Evolutionary conservation across 768 basidiomycete genomes (phyloP), one percentile per base, ranked within the genome.

Genomic region (Rhizopogon vinicolor): DNA sequence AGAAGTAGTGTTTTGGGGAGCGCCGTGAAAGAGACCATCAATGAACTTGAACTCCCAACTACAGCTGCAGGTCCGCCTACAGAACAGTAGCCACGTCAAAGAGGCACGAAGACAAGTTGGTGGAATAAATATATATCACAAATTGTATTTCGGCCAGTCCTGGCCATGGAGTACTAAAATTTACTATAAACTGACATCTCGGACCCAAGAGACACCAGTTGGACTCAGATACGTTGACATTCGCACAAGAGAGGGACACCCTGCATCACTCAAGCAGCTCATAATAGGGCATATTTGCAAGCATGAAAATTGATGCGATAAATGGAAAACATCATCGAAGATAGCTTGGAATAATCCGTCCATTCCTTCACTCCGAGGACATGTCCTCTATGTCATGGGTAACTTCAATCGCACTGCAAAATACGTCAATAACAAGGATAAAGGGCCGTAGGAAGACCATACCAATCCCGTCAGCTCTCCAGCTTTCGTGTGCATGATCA

Each of bases 401-500:
- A 53, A 55, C 58, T 56, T 70, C 29, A 68, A 31, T 16, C 22
- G 50, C 68, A 69, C 68, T 69, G 33, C 5, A n/a, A 31, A 42
- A 28, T n/a, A 19, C 8, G 22, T 14, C 6, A 53, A 42, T 40
- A 14, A 7, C 22, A 53, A 3, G 22, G 7, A 14, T 28, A 28
- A 19, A 22, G 10, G 2, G 29, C 33, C 22, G 22, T 22, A 5
- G 7, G 31, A 12, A 10, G 42, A 5, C 53, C 60, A 57, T 45
- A 69, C 68, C 31, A 60, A 44, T 33, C 58, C 51, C 18, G 60
- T 18, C 18, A 63, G 42, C 51, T 66, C 63, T 44, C 64, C 59
- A 44, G 86, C 76, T 66, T 76, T 82, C 59, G 91, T 92, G 78
- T 94, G 93, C 88, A 96, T 91, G 78, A 96, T 96, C 44, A 97